These are phyloP conservation scores for Eimeria sp. DNA, from an alignment of 169 alveolate genomes.

Conservation along the genomic window DNA sequence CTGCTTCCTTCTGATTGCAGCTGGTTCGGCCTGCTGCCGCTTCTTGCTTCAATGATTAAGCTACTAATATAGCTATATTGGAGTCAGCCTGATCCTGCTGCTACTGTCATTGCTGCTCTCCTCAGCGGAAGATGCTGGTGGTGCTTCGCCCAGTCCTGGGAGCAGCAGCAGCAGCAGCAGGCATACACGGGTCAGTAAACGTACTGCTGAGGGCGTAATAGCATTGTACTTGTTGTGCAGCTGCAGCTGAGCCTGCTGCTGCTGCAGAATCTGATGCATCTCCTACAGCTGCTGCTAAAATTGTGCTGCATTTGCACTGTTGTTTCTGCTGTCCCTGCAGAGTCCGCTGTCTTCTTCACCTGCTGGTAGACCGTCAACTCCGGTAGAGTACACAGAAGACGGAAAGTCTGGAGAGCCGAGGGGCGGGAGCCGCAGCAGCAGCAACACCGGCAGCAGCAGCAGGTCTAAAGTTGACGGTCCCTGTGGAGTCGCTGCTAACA, in stretches of 20 bases:
- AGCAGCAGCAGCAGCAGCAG: conserved; percentile 47
- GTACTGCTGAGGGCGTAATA: too few species aligned
- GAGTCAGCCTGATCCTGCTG: background rate
- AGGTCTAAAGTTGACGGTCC: background rate
- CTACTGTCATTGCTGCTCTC: background rate
- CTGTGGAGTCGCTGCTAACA: background rate
- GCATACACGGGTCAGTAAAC: background rate
- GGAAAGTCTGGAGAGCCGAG: too few species aligned
- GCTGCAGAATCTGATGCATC: background rate
- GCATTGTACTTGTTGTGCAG: too few species aligned
- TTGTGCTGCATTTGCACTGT: background rate
- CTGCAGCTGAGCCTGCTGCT: background rate
- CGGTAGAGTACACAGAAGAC: too few species aligned
- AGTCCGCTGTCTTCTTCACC: too few species aligned
- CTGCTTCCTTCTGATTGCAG: background rate
- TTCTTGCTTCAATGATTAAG: background rate
- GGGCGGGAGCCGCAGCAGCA: too few species aligned
- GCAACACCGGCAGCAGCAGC: background rate
- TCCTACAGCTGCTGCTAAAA: background rate
- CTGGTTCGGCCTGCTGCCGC: background rate
- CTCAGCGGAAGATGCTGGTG: background rate
- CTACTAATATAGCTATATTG: too few species aligned
- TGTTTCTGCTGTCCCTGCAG: too few species aligned
- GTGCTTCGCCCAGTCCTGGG: background rate
- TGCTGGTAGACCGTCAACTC: background rate